A percentile compares a stretch with the other conserved stretches of the same genome.
Conservation (phyloP, 352 stramenopile species). For the Phytophthora multivora region DNA sequence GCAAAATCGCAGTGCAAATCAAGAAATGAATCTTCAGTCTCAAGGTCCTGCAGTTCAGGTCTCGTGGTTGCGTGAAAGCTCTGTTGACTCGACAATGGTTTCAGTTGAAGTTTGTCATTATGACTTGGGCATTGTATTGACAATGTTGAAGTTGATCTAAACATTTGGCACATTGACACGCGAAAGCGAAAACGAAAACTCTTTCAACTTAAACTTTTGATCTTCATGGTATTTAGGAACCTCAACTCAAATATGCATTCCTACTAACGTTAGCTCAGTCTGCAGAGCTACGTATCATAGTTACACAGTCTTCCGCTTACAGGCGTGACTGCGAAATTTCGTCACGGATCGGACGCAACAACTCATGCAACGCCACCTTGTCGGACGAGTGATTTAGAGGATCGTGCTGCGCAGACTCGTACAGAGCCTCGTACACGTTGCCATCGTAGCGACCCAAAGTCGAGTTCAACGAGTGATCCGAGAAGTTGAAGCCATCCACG, state of each 20-base stretch:
- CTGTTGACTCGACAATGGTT: slow-evolving; percentile 28
- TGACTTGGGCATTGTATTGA: slow-evolving; percentile 12
- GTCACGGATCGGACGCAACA: slow-evolving; percentile 65
- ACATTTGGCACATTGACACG: too few species aligned
- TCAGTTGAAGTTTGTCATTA: slow-evolving; percentile 24
- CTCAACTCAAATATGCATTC: too few species aligned
- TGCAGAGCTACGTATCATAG: too few species aligned
- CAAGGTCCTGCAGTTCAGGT: background rate
- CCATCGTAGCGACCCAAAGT: slow-evolving; percentile 75
- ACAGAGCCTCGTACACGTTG: slow-evolving; percentile 76
- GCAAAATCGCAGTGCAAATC: slow-evolving; percentile 17
- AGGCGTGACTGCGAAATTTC: slow-evolving; percentile 49
- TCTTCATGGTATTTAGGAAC: too few species aligned
- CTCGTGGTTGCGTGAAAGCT: background rate
- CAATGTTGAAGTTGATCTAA: slow-evolving; percentile 17
- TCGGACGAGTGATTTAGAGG: slow-evolving; percentile 65
- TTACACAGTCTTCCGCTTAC: too few species aligned
- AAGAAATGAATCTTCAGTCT: slow-evolving; percentile 13
- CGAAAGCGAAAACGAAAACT: too few species aligned
- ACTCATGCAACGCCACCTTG: slow-evolving; percentile 66
- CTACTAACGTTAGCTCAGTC: too few species aligned
- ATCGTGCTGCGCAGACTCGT: slow-evolving; percentile 61
- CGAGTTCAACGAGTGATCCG: slow-evolving; percentile 74
- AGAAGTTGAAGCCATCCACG: slow-evolving; percentile 84
- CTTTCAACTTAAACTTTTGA: too few species aligned